Percentiles rank a stretch among this genome's conserved stretches.
Evolutionary conservation across 805 yeast species (phyloP).

Genomic region (Kuraishia ogatae): DNA sequence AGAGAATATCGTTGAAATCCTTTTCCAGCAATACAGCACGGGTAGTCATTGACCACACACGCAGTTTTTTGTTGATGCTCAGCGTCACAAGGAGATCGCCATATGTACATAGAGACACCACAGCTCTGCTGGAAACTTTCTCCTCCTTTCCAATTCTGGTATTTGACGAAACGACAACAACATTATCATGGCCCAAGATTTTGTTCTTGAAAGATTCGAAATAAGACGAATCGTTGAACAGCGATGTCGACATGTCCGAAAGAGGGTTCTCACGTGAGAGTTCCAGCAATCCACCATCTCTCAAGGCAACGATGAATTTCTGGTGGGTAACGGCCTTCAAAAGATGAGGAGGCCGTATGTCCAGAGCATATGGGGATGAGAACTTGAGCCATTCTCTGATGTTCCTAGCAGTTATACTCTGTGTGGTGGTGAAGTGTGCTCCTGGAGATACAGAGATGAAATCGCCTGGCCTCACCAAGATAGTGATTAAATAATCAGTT

Average conservation of each 20-base stretch:
- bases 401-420: slow-evolving; percentile 7
- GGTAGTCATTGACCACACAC: slow-evolving; percentile 48
- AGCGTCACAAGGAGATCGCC: slow-evolving; percentile 33
- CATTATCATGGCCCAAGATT: slow-evolving; percentile 11
- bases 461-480: slow-evolving; percentile 31
- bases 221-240: slow-evolving; percentile 48
- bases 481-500: slow-evolving; percentile 41
- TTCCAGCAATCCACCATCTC: slow-evolving; percentile 73
- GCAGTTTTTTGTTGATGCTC: slow-evolving; percentile 43
- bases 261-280: slow-evolving; percentile 25
- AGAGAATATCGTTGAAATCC: slow-evolving; percentile 14
- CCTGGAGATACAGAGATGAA: slow-evolving; percentile 22
- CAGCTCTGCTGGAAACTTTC: slow-evolving; percentile 6
- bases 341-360: slow-evolving; percentile 45
- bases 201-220: slow-evolving; percentile 21
- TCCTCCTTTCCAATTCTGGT: neutral
- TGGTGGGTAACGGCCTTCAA: slow-evolving; percentile 35
- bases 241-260: slow-evolving; percentile 13
- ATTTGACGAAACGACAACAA: slow-evolving; percentile 5
- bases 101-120: slow-evolving; percentile 7
- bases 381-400: slow-evolving; percentile 56
- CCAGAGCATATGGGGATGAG: slow-evolving; percentile 60
- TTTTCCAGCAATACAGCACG: slow-evolving; percentile 16
- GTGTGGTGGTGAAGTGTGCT: too few species aligned
- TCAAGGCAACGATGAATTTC: slow-evolving; percentile 48